These are phyloP conservation scores for Bolboschoenoplectus hybrid DNA, from an alignment of 202 grass and related monocot species.

Conservation along the genomic window DNA sequence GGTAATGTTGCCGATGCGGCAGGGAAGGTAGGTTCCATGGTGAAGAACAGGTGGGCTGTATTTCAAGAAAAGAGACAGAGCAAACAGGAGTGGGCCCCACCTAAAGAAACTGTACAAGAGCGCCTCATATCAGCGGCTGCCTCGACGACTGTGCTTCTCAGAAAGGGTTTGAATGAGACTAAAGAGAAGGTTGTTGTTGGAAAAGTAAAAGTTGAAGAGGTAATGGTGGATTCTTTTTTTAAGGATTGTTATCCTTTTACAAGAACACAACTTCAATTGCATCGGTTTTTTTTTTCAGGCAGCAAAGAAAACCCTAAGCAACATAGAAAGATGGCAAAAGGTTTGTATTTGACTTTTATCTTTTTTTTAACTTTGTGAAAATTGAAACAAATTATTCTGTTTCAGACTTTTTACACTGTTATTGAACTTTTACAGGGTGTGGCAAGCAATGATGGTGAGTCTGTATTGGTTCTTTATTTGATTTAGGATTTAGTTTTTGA, in stretches of 20 bases:
- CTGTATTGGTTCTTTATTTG: constrained; percentile 13
- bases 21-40: constrained; percentile 74
- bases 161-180: constrained; percentile 84
- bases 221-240: constrained; percentile 32
- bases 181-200: constrained; percentile 95
- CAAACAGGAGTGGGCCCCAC: constrained; percentile 36
- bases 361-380: constrained; percentile 32
- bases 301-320: constrained; percentile 96
- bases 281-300: constrained; percentile 50
- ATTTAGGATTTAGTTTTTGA: constrained; percentile 28
- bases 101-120: constrained; percentile 78
- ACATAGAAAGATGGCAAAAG: constrained; percentile 98
- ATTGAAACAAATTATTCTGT: constrained; percentile 28
- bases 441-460: constrained; percentile 89
- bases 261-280: constrained; percentile 9
- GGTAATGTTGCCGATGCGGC: constrained; percentile 82
- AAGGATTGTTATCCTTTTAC: neutral
- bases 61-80: constrained; percentile 80
- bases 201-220: constrained; percentile 98
- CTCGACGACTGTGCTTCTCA: constrained; percentile 73
- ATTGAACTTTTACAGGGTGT: constrained; percentile 74
- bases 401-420: constrained; percentile 42
- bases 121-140: constrained; percentile 78
- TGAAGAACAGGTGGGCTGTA: constrained; percentile 78
- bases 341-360: constrained; percentile 48